phyloP scores from a whole-genome alignment of 306 rosid genomes.

The Cyamopsis tetragonoloba region DNA sequence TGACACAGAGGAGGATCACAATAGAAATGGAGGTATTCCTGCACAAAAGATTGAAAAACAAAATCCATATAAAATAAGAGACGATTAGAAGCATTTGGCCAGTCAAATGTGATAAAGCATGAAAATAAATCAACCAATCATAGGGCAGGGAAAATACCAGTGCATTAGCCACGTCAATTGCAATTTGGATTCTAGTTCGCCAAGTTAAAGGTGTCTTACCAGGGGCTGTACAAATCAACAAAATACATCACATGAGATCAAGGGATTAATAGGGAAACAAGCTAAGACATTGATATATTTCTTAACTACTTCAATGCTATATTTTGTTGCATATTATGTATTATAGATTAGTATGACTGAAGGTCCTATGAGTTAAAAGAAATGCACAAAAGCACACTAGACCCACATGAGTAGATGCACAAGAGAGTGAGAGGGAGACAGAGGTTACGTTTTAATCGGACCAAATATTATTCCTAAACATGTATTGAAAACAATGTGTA shows the following conservation, averaged over 20 bases:
- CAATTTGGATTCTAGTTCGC: constrained; percentile 83
- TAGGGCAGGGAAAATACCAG: constrained; percentile 53
- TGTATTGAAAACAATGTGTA: constrained; percentile 11
- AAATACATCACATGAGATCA: constrained; percentile 9
- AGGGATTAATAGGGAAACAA: constrained; percentile 24
- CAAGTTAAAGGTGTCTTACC: constrained; percentile 79
- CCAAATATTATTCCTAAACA: constrained; percentile 5
- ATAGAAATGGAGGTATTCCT: constrained; percentile 98
- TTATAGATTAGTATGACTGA: neutral
- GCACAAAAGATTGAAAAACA: constrained; percentile 32
- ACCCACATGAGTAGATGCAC: constrained; percentile 15
- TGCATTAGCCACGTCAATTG: constrained; percentile 93
- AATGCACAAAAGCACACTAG: constrained; percentile 20
- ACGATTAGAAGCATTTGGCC: neutral
- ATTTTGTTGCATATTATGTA: neutral
- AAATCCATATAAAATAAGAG: neutral
- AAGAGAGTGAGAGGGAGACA: neutral
- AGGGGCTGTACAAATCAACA: constrained; percentile 53
- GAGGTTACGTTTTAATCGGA: constrained; percentile 7
- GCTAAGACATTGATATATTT: constrained; percentile 3
- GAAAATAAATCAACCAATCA: constrained; percentile 22
- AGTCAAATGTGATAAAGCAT: neutral
- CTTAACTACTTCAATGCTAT: neutral
- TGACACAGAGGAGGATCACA: constrained; percentile 97
- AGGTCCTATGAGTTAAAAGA: neutral